Conservation (phyloP, 2,329 filamentous ascomycete genomes). For the Lachnellula hyalina region DNA sequence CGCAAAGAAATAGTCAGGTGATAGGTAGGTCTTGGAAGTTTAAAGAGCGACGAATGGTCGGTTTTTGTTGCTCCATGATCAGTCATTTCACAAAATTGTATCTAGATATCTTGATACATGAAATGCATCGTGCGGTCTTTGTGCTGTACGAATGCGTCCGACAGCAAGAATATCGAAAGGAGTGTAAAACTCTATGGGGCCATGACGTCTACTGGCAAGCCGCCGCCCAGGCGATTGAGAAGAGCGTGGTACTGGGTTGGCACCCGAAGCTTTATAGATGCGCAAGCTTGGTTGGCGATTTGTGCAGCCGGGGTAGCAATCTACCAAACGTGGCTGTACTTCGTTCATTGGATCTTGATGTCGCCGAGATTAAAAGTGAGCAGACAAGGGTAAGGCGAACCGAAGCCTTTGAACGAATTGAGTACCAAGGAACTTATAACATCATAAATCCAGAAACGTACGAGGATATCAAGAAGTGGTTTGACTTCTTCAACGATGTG, state of each 20-base stretch:
- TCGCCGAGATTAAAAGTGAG: not conserved
- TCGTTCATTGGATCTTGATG: not conserved
- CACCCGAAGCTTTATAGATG: not conserved
- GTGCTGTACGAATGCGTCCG: not conserved
- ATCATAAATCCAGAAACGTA: not conserved
- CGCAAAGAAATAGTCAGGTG: too few relatives aligned
- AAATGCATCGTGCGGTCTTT: constrained; percentile 2
- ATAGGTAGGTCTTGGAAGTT: too few relatives aligned
- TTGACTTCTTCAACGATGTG: constrained; percentile 1
- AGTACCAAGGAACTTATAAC: not conserved
- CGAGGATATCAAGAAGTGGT: not conserved
- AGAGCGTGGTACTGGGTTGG: not conserved
- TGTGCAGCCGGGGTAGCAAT: not conserved
- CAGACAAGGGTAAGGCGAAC: not conserved
- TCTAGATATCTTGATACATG: not conserved
- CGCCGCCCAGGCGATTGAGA: not conserved
- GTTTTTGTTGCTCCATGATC: too few relatives aligned
- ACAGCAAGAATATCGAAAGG: not conserved
- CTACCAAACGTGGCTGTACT: not conserved
- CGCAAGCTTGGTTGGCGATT: not conserved
- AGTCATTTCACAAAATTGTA: too few relatives aligned
- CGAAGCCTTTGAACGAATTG: not conserved
- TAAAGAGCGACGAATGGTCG: too few relatives aligned
- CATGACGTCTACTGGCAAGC: not conserved
- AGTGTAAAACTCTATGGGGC: not conserved